A percentile compares a stretch with the other conserved stretches of the same genome.
Evolutionary conservation across 225 moss, liverwort and hornwort species (phyloP).

Genomic region (Takakia lepidozioides): DNA sequence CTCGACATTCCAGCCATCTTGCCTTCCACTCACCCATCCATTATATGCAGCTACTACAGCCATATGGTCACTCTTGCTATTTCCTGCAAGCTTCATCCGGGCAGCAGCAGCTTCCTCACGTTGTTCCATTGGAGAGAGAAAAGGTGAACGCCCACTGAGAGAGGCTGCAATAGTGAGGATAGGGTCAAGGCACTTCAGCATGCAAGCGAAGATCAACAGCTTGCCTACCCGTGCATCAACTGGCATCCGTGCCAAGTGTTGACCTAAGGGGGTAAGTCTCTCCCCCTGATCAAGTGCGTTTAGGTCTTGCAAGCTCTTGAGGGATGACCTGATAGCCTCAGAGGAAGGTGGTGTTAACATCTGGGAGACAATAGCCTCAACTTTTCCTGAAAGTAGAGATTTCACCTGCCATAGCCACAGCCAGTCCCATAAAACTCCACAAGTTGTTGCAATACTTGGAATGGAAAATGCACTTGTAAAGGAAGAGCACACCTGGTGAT

Average conservation of each 20-base stretch:
- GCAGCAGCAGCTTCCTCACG: conserved; percentile 67
- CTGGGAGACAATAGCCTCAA: conserved; percentile 48
- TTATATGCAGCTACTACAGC: conserved; percentile 58
- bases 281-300: conserved; percentile 57
- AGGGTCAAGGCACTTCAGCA: conserved; percentile 71
- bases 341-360: conserved; percentile 56
- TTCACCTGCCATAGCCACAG: conserved; percentile 64
- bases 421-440: too few relatives aligned
- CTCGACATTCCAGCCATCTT: conserved; percentile 50
- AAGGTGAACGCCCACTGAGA: conserved; percentile 65
- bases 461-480: too few relatives aligned
- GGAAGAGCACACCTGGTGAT: too few relatives aligned
- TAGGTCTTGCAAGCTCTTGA: conserved; percentile 63
- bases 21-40: conserved; percentile 51
- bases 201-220: conserved; percentile 79
- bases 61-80: conserved; percentile 79
- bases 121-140: conserved; percentile 60
- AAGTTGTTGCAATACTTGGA: too few relatives aligned
- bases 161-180: conserved; percentile 68
- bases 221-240: conserved; percentile 73
- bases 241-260: conserved; percentile 69
- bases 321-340: conserved; percentile 45
- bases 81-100: conserved; percentile 40
- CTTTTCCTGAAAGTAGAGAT: conserved; percentile 48
- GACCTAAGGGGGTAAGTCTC: conserved; percentile 66